These are phyloP conservation scores for Sporothrix pseudoabietina DNA, from an alignment of 2,329 filamentous ascomycete genomes.

Conservation along the genomic window DNA sequence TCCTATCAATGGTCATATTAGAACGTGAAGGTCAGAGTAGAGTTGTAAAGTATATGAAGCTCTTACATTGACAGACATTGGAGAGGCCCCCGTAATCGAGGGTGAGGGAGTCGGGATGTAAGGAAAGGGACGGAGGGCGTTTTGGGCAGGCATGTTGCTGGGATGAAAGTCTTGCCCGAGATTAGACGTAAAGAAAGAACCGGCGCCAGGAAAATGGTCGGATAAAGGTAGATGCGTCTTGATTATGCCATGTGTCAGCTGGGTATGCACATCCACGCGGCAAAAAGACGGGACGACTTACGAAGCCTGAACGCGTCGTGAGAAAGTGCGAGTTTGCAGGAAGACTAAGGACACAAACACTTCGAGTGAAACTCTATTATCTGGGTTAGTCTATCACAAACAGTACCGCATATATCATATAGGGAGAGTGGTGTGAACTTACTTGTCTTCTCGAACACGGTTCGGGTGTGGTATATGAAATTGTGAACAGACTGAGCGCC, in stretches of 20 bases:
- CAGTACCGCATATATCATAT: background rate
- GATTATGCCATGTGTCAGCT: background rate
- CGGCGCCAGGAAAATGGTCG: background rate
- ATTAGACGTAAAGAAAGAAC: background rate
- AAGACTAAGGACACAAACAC: background rate
- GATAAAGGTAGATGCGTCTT: background rate
- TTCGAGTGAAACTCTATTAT: background rate
- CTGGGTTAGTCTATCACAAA: background rate
- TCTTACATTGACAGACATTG: background rate
- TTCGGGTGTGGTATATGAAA: background rate
- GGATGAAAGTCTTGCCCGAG: background rate
- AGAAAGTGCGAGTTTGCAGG: background rate
- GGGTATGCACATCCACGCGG: background rate
- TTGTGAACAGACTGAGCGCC: too few species aligned
- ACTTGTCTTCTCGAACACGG: background rate
- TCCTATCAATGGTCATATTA: conserved; percentile 26
- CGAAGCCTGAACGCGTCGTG: background rate
- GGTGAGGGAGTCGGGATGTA: background rate
- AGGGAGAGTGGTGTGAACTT: background rate
- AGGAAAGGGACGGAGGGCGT: background rate
- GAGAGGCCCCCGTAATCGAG: background rate
- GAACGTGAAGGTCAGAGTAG: background rate
- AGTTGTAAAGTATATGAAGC: background rate
- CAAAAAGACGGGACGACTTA: background rate
- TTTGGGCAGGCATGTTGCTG: background rate